Percentiles rank a stretch among this genome's conserved stretches.
phyloP scores from a whole-genome alignment of 2,329 filamentous ascomycete species.

The Lachnum nothofagi region DNA sequence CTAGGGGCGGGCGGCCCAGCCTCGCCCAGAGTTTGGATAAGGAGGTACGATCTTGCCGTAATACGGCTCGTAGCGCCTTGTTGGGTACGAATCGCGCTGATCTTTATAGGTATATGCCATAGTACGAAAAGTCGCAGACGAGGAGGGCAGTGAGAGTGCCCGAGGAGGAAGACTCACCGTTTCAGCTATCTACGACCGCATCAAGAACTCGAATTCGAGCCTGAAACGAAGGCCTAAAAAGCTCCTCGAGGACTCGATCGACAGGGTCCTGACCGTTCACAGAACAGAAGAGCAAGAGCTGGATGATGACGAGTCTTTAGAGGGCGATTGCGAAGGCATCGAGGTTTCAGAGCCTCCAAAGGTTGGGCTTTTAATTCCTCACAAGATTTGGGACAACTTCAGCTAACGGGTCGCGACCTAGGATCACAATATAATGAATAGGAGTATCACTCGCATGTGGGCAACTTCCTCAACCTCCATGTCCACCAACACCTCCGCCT shows the following conservation, averaged over 20 bases:
- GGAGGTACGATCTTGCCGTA: slow-evolving; percentile 39
- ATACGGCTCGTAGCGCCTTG: not conserved
- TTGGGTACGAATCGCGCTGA: slow-evolving; percentile 9
- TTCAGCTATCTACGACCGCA: slow-evolving; percentile 65
- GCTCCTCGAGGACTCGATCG: slow-evolving; percentile 77
- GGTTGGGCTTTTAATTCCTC: not conserved
- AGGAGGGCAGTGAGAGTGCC: slow-evolving; percentile 41
- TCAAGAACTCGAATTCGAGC: slow-evolving; percentile 82
- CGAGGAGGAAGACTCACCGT: slow-evolving; percentile 55
- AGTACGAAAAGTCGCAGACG: slow-evolving; percentile 69
- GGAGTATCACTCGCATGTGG: slow-evolving; percentile 58
- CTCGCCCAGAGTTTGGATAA: slow-evolving; percentile 56
- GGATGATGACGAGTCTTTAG: slow-evolving; percentile 44
- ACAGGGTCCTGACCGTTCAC: slow-evolving; percentile 70
- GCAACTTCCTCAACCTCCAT: too few relatives aligned
- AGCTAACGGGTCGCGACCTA: slow-evolving; percentile 21
- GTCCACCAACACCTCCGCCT: slow-evolving; percentile 27
- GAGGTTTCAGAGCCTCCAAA: slow-evolving; percentile 29
- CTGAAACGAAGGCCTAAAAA: slow-evolving; percentile 77
- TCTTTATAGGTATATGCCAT: slow-evolving; percentile 63
- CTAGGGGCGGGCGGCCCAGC: slow-evolving; percentile 40
- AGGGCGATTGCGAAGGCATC: slow-evolving; percentile 46
- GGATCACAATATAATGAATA: slow-evolving; percentile 61
- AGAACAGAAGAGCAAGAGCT: slow-evolving; percentile 46
- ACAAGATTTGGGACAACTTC: not conserved